A percentile compares a stretch with the other conserved stretches of the same genome.
These are phyloP conservation scores for Zanthoxylum bungeanum DNA, from an alignment of 345 rosid genomes.

Conservation along the genomic window DNA sequence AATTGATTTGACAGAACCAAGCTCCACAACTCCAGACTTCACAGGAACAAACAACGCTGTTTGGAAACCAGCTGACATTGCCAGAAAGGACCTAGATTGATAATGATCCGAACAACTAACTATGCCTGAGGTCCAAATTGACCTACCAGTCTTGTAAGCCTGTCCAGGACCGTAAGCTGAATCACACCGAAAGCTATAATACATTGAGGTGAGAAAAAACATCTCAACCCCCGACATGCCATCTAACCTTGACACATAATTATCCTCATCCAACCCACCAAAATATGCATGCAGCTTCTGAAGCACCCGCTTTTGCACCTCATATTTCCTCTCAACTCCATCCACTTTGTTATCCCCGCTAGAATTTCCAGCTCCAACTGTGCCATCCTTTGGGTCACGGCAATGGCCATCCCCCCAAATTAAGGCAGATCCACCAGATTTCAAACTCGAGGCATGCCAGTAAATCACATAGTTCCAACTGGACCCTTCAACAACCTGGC, in stretches of 20 bases:
- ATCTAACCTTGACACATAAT: constrained; percentile 35
- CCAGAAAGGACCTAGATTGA: constrained; percentile 65
- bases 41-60: constrained; percentile 69
- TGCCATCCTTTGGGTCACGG: constrained; percentile 34
- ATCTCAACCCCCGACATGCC: constrained; percentile 62
- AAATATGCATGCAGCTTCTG: constrained; percentile 60
- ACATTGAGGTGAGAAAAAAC: constrained; percentile 68
- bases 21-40: too few relatives aligned
- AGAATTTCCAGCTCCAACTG: constrained; percentile 32
- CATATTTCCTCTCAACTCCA: constrained; percentile 46
- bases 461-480: constrained; percentile 78
- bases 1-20: too few relatives aligned
- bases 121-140: constrained; percentile 63
- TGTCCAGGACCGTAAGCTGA: constrained; percentile 53
- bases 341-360: constrained; percentile 27
- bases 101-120: constrained; percentile 54
- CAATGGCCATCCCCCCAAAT: constrained; percentile 86
- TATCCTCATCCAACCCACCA: constrained; percentile 39
- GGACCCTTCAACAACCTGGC: constrained; percentile 61
- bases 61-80: constrained; percentile 73
- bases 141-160: constrained; percentile 49
- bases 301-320: constrained; percentile 62
- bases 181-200: constrained; percentile 59
- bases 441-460: constrained; percentile 57
- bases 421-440: constrained; percentile 66